Evolutionary conservation across 495 filamentous ascomycete genomes (phyloP), one percentile per base, ranked within the genome.

Genomic region (Poronia punctata): DNA sequence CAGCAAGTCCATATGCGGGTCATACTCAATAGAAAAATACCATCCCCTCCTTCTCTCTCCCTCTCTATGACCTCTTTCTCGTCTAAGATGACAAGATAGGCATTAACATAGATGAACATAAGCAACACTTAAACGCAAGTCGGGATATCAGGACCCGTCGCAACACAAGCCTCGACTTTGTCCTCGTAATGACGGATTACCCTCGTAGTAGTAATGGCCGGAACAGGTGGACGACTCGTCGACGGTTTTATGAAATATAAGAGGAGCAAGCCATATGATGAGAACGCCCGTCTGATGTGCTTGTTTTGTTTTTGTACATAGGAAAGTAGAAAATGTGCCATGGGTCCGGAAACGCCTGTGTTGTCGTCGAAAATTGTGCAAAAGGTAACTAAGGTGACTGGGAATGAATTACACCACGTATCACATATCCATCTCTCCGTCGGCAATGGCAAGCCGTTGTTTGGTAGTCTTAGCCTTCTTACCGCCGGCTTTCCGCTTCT

Each of bases 401-500:
- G 31, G 31, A 29, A n/a, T n/a, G n/a, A 37, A 28, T 34, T 54
- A 47, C 48, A 45, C 44, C 43, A 18, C 38, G 17, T 33, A 32
- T 57, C 37, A 62, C 16, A 53, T 46, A 22, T 70, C 65, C 15
- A 72, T 62, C 45, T 84, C 75, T 16, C 86, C 88, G 57, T 95
- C 88, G 12, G 88, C 86, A 50, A 95, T 82, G 20, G 84, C 83
- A 33, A 95, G 75, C 48, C 86, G 72, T 64, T 95, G 86, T 62
- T 93, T 90, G 3, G 83, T 80, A 26, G 86, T 93, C 68, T 94
- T 95, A 8, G 88, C 88, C 57, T 90, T 87, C 72, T 96, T 90
- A 69, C 53, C 77, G 67, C 65, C 82, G 74, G 35, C 71, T 54
- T 43, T 72, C 58, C 35, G 70, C 61, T 54, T 76, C 64, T 53